phyloP scores from a whole-genome alignment of 2,329 filamentous ascomycete genomes.

The Penicillium psychrosexuale region DNA sequence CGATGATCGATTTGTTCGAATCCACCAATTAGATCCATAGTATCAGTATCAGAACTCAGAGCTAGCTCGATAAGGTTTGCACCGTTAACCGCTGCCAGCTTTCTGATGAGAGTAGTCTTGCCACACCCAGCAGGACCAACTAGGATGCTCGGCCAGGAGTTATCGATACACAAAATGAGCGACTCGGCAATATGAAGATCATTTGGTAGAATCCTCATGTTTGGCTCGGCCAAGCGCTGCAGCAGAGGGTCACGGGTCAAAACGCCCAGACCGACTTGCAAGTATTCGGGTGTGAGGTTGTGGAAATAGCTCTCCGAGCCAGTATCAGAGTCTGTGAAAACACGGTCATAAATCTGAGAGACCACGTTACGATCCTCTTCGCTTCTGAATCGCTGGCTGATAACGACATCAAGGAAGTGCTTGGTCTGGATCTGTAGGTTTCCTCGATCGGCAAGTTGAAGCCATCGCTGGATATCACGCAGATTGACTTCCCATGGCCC shows the following conservation, averaged over 20 bases:
- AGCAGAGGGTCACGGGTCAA: conserved; percentile 56
- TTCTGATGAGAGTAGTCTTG: conserved; percentile 76
- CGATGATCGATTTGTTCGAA: conserved; percentile 91
- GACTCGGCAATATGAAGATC: conserved; percentile 74
- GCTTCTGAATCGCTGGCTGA: conserved; percentile 82
- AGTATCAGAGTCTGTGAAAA: conserved; percentile 56
- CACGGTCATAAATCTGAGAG: conserved; percentile 61
- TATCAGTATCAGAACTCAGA: conserved; percentile 92
- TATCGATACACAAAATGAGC: conserved; percentile 78
- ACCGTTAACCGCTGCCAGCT: conserved; percentile 76
- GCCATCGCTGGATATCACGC: conserved; percentile 84
- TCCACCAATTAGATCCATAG: conserved; percentile 93
- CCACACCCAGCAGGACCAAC: conserved; percentile 82
- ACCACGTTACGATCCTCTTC: conserved; percentile 65
- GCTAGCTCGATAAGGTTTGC: conserved; percentile 76
- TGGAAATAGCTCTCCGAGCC: conserved; percentile 63
- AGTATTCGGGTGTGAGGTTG: conserved; percentile 60
- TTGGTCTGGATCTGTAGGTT: conserved; percentile 61
- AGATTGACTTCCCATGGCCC: conserved; percentile 96
- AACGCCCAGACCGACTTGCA: conserved; percentile 77
- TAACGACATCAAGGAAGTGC: conserved; percentile 78
- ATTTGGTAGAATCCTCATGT: conserved; percentile 35
- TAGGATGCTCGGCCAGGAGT: conserved; percentile 84
- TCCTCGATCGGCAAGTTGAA: conserved; percentile 64
- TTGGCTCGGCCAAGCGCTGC: conserved; percentile 35